phyloP scores from a whole-genome alignment of 139 green algal species.

The Auxenochlorella protothecoides region DNA sequence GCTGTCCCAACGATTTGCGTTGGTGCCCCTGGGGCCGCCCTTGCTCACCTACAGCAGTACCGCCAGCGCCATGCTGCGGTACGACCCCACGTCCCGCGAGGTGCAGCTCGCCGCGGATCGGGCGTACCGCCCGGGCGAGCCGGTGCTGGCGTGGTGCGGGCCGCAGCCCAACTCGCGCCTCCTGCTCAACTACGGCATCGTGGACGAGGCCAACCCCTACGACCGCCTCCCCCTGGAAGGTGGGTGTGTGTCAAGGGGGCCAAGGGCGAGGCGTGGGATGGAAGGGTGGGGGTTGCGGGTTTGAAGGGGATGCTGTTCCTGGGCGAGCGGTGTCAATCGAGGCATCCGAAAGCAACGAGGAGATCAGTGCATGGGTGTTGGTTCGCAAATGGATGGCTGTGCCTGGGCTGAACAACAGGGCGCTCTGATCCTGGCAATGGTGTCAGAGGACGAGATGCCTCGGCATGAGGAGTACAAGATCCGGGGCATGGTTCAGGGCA shows the following conservation, averaged over 20 bases:
- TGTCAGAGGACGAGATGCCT: no score
- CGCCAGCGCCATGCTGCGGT: constrained; percentile 67
- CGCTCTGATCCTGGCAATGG: no score
- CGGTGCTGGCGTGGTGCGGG: constrained; percentile 82
- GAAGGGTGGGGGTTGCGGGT: no score
- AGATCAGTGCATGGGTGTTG: background rate
- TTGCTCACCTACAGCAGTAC: constrained; percentile 72
- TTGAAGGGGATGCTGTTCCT: no score
- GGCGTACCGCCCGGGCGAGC: constrained; percentile 51
- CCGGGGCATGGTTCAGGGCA: no score
- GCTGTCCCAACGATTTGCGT: constrained; percentile 74
- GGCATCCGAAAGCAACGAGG: background rate
- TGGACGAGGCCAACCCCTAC: constrained; percentile 48
- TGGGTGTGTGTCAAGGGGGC: background rate
- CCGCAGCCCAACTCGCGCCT: constrained; percentile 80
- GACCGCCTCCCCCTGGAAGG: constrained; percentile 22
- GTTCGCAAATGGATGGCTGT: background rate
- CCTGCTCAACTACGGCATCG: constrained; percentile 60
- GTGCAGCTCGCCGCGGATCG: constrained; percentile 68
- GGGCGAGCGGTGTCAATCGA: background rate
- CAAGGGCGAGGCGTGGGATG: no score
- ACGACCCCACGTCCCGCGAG: constrained; percentile 27
- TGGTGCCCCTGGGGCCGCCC: constrained; percentile 86
- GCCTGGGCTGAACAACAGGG: no score
- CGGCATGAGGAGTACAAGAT: no score